Evolutionary conservation across 441 rosid species (phyloP).

Genomic region (Cnidoscolus chayamansa): DNA sequence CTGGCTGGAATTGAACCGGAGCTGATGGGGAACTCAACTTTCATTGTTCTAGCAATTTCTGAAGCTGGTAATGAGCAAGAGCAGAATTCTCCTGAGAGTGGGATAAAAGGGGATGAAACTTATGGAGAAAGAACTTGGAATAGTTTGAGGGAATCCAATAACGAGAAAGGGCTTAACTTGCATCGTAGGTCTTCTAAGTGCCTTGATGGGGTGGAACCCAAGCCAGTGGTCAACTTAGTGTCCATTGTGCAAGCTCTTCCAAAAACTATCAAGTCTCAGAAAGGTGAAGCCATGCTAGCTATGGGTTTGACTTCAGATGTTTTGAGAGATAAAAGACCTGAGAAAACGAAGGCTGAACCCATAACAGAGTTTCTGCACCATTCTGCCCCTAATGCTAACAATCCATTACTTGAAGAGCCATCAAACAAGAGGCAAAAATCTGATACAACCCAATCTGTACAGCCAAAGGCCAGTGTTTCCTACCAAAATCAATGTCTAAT

Average conservation of each 20-base stretch:
- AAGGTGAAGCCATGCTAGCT: conserved; percentile 5
- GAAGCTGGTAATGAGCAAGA: conserved; percentile 29
- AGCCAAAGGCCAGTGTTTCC: not conserved
- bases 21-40: not conserved
- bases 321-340: conserved; percentile 24
- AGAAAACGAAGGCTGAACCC: conserved; percentile 20
- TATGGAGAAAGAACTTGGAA: conserved; percentile 20
- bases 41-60: conserved; percentile 15
- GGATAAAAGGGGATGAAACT: conserved; percentile 16
- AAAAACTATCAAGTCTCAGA: conserved; percentile 14
- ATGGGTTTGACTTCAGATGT: not conserved
- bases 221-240: conserved; percentile 10
- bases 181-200: conserved; percentile 32
- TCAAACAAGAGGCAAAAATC: conserved; percentile 25
- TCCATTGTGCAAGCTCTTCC: conserved; percentile 22
- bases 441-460: conserved; percentile 17
- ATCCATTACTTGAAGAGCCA: conserved; percentile 14
- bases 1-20: conserved; percentile 30
- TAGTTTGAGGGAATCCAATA: conserved; percentile 19
- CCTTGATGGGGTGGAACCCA: conserved; percentile 33
- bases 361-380: conserved; percentile 10
- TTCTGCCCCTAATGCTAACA: conserved; percentile 6
- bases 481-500: not conserved
- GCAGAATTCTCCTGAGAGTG: conserved; percentile 18
- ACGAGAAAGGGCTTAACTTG: conserved; percentile 29